phyloP scores from a whole-genome alignment of 129 eudicot genomes.

The Escallonia herrerae region DNA sequence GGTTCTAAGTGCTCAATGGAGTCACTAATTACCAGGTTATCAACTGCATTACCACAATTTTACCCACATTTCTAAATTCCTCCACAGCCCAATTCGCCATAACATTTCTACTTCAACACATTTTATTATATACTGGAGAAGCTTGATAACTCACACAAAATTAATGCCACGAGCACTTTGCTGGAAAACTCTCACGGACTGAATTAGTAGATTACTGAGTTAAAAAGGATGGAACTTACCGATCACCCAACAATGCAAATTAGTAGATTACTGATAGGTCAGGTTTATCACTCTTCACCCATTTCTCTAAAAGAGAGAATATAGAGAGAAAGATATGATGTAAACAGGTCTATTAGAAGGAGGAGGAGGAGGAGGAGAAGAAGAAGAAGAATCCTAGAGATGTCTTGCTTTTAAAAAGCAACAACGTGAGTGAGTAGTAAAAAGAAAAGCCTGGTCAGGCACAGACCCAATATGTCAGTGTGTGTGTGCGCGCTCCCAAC shows the following conservation, averaged over 20 bases:
- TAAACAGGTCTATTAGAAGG: constrained; percentile 17
- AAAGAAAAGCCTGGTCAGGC: constrained; percentile 32
- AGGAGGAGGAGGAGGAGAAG: too few relatives aligned
- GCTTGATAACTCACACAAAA: not conserved
- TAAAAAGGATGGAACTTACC: constrained; percentile 22
- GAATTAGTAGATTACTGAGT: too few relatives aligned
- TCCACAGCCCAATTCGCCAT: not conserved
- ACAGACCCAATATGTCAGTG: not conserved
- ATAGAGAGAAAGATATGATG: constrained; percentile 19
- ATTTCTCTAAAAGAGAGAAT: not conserved
- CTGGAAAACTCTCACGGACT: not conserved
- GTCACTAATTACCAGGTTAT: not conserved
- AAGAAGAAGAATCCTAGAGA: constrained; percentile 43
- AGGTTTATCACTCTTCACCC: constrained; percentile 11
- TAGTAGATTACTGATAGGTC: constrained; percentile 11
- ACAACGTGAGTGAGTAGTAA: not conserved
- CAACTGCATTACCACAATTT: not conserved
- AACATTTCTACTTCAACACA: not conserved
- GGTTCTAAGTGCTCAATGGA: not conserved
- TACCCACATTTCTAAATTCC: not conserved
- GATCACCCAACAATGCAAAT: constrained; percentile 17
- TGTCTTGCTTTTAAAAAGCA: constrained; percentile 36
- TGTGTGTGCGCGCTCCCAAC: not conserved
- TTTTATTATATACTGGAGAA: not conserved
- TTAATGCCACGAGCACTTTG: not conserved